Evolutionary conservation across 352 stramenopile species (phyloP), one percentile per base, ranked within the genome.

Genomic region (Phytophthora crassamura): DNA sequence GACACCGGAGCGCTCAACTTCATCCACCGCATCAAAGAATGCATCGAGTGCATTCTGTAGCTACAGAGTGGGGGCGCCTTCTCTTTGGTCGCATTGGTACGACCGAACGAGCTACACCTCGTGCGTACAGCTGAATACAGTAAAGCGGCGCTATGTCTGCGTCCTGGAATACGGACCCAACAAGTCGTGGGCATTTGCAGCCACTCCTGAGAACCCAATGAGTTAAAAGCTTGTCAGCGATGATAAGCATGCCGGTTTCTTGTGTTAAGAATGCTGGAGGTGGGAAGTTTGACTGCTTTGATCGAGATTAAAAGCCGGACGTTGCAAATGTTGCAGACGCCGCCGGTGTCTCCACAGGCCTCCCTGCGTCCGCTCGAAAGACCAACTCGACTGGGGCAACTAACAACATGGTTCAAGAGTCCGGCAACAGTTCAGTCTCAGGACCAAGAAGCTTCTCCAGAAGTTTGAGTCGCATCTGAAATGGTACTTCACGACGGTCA

Each of bases 381-480:
- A 68, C 32, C 18, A 67, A 56, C 22, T 75, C 67, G 5, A 15
- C 55, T 36, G 58, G 50, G 18, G 61, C 55, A 57, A 40, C 41
- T 6, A 65, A 38, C 39, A 64, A 20, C 36, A 47, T 72, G 22
- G 41, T 62, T 5, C 36, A 58, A 0, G 67, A 81, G 7, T 61
- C 65, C 11, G 63, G 42, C 32, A 57, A 41, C 40, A 57, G 11
- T 12, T 22, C 42, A 6, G 22, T 40, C 16, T 41, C 39, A 33
- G 47, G 16, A 89, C 77, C 42, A 91, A 94, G 58, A 89, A 91
- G 59, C 68, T 95, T 14, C 56, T 95, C 1, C 84, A 91, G 34
- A 90, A 90, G 48, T 94, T 95, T 57, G 87, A 94, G 52, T 90
- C 75, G 10, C 87, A 93, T 53, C 55, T 95, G 40, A 90, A 88